Evolutionary conservation across 169 alveolate species (phyloP), one percentile per base, ranked within the genome.

Genomic region (Plasmodium malariae): DNA sequence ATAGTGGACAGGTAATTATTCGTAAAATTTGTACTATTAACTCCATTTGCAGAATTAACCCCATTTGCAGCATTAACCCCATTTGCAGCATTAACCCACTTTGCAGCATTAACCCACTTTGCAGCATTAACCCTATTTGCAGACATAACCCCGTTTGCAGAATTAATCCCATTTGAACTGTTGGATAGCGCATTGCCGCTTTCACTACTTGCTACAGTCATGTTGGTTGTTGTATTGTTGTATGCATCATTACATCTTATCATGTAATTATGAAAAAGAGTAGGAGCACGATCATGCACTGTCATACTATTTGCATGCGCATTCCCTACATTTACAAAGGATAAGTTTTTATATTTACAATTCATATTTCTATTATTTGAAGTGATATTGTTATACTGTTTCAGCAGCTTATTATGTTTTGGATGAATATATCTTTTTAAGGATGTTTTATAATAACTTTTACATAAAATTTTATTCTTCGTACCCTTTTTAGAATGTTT

Each of bases 261-360:
- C 1, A 19, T 57, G 32, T 26, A 19, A 30, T 36, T 19, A 17
- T 36, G n/a, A 70, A 2, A 21, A 21, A 48, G 0, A 68, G 24
- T 32, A 36, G 36, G 9, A 4, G 37, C 28, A 9, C 1, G 30
- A 37, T 60, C 59, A 17, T 30, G 5, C 21, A 36, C 30, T 51
- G 59, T 24, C 17, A 0, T 49, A 21, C 12, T 3, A 34, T 21
- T 34, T 74, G 57, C 49, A 67, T 9, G 19, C 19, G 19, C 74
- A 37, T 34, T 62, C 2, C 43, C 36, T 11, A 9, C 37, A 57
- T 59, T 74, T 40, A 57, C 74, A 34, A 59, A 74, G 32, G 74
- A 40, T 67, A 74, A 17, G 24, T 74, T 74, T 36, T 74, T 74
- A 74, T 36, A 74, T 51, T 65, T 32, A 30, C 37, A 62, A 62